A percentile compares a stretch with the other conserved stretches of the same genome.
These are phyloP conservation scores for Podospora sp. DNA, from an alignment of 495 filamentous ascomycete species.

Conservation along the genomic window DNA sequence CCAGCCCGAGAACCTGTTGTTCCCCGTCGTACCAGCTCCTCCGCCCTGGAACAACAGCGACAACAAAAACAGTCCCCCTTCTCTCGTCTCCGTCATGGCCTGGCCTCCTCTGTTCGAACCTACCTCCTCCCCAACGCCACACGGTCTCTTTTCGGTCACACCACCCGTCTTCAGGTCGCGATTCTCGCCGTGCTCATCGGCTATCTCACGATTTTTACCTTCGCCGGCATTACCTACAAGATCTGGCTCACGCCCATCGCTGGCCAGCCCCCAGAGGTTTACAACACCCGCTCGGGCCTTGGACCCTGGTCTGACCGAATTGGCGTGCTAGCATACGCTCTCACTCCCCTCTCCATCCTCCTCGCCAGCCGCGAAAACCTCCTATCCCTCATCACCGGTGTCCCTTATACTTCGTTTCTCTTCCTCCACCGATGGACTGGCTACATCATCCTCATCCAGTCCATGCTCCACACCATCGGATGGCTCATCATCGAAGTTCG, in stretches of 20 bases:
- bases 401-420: constrained; percentile 70
- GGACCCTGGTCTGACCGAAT: constrained; percentile 65
- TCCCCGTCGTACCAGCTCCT: background rate
- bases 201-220: constrained; percentile 65
- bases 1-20: constrained; percentile 17
- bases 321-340: constrained; percentile 66
- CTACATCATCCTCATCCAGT: constrained; percentile 63
- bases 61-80: constrained; percentile 36
- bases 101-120: constrained; percentile 37
- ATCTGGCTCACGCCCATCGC: constrained; percentile 64
- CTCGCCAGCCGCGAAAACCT: constrained; percentile 62
- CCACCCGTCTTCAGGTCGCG: constrained; percentile 45
- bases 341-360: constrained; percentile 64
- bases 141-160: constrained; percentile 41
- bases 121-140: constrained; percentile 51
- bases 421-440: constrained; percentile 70
- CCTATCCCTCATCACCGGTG: constrained; percentile 61
- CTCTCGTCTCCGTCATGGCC: constrained; percentile 34
- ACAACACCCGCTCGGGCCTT: constrained; percentile 60
- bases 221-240: constrained; percentile 61
- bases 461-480: constrained; percentile 63
- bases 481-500: constrained; percentile 64
- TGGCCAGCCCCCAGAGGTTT: constrained; percentile 36
- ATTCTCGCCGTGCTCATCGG: constrained; percentile 48
- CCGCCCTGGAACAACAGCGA: constrained; percentile 13